A percentile compares a stretch with the other conserved stretches of the same genome.
phyloP scores from a whole-genome alignment of 805 yeast species.

The Kurtzmaniella cleridarum region DNA sequence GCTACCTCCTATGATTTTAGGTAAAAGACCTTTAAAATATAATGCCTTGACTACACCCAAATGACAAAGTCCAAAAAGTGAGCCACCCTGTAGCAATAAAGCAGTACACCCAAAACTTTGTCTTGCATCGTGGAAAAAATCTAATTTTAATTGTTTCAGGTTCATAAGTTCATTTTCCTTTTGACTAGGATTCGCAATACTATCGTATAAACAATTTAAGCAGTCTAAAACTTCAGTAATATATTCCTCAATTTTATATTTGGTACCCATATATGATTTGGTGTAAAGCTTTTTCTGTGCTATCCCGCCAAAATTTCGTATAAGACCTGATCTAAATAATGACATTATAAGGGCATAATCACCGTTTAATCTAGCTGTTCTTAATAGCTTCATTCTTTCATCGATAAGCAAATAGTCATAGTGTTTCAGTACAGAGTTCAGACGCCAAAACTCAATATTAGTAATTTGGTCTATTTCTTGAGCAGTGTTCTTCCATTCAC shows the following conservation, averaged over 20 bases:
- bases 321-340: constrained; percentile 71
- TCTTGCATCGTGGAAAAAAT: constrained; percentile 79
- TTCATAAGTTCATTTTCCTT: constrained; percentile 31
- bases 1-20: constrained; percentile 83
- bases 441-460: constrained; percentile 57
- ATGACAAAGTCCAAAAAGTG: constrained; percentile 90
- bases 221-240: constrained; percentile 69
- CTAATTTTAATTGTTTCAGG: constrained; percentile 55
- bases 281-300: constrained; percentile 74
- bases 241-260: constrained; percentile 81
- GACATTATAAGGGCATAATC: constrained; percentile 60
- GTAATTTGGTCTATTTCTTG: constrained; percentile 45
- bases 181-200: constrained; percentile 22
- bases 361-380: constrained; percentile 52
- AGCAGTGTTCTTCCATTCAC: constrained; percentile 63
- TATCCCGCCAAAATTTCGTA: constrained; percentile 90
- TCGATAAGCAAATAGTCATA: constrained; percentile 83
- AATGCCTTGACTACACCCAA: constrained; percentile 86
- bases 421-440: constrained; percentile 71
- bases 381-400: constrained; percentile 60
- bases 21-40: constrained; percentile 68
- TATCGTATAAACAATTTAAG: constrained; percentile 53
- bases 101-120: constrained; percentile 91
- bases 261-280: constrained; percentile 83
- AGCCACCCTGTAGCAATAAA: constrained; percentile 87